Conservation (phyloP, 768 basidiomycete genomes). For the Termitomyces sp. region DNA sequence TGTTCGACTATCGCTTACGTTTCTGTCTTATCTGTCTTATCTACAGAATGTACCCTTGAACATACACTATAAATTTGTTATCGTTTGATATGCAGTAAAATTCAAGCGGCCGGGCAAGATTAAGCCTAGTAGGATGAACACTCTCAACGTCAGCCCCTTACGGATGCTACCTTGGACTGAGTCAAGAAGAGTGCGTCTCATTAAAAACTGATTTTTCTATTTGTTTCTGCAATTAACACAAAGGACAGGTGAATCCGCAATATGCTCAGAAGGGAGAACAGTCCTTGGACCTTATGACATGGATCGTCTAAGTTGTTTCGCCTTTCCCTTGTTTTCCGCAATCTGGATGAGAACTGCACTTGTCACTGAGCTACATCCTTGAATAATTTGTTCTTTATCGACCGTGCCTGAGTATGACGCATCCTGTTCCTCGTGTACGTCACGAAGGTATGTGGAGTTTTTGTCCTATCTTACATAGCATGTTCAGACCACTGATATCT, state of each 20-base stretch:
- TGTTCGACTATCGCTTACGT: neutral
- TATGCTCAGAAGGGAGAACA: neutral
- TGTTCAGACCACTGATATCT: neutral
- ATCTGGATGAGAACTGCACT: neutral
- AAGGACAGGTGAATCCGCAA: neutral
- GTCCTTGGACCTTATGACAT: neutral
- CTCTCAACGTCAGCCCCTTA: neutral
- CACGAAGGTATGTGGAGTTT: neutral
- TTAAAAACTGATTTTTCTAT: neutral
- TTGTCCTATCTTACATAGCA: neutral
- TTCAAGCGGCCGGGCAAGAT: neutral
- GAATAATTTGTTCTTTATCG: neutral
- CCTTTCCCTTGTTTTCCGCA: neutral
- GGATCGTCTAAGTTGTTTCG: no score
- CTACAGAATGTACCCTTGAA: neutral
- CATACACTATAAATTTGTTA: neutral
- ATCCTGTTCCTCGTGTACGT: neutral
- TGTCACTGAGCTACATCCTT: neutral
- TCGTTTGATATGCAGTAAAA: neutral
- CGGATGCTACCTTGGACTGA: neutral
- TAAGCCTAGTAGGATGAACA: neutral
- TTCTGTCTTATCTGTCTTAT: neutral
- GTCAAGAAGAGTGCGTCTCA: neutral
- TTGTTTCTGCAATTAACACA: neutral
- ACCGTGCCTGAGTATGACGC: neutral